Evolutionary conservation across 108 stramenopile genomes (phyloP), one percentile per base, ranked within the genome.

Genomic region (Pseudonitzschia pungens): DNA sequence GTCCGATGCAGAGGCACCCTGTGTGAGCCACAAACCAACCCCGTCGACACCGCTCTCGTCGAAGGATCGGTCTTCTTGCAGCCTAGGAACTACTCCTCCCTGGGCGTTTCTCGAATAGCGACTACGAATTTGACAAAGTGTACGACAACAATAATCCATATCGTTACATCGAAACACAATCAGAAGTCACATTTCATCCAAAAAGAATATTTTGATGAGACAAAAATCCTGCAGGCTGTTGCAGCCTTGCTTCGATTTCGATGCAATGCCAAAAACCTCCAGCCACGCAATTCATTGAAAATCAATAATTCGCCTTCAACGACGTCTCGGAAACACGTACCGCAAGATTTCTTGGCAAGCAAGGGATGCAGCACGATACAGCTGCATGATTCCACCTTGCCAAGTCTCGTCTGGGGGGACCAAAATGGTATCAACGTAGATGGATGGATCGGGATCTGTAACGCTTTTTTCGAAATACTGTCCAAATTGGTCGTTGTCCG

Each of bases 351-450:
- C 85, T 68, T 80, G 69, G 14, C 75, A 63, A 15, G 89, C 86
- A 4, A 87, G 89, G 7, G 86, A 74, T n/a, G 87, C 85, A 1
- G 89, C 81, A 32, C 91, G 81, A 52, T 94, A 94, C 12, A 94
- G 67, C 73, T 96, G 95, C 91, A 92, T 91, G 29, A 90, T 93
- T 4, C 95, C 95, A n/a, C 95, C 95, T 70, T 93, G 92, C 95
- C 95, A 96, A 28, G 81, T 82, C 77, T 96, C 95, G 72, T 96
- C 95, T 4, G 88, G 79, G 0, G 95, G 95, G 0, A 87, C 90
- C 54, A 96, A 78, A 15, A 83, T 81, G 16, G 83, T 55, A 3
- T 65, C 50, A 18, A 16, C 58, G 22, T 48, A 45, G 20, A 63
- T 36, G 14, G 48, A 74, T 0, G 75, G 83, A 53, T 87, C 87